phyloP scores from a whole-genome alignment of 2,329 filamentous ascomycete species.

The Penicillium sp. region DNA sequence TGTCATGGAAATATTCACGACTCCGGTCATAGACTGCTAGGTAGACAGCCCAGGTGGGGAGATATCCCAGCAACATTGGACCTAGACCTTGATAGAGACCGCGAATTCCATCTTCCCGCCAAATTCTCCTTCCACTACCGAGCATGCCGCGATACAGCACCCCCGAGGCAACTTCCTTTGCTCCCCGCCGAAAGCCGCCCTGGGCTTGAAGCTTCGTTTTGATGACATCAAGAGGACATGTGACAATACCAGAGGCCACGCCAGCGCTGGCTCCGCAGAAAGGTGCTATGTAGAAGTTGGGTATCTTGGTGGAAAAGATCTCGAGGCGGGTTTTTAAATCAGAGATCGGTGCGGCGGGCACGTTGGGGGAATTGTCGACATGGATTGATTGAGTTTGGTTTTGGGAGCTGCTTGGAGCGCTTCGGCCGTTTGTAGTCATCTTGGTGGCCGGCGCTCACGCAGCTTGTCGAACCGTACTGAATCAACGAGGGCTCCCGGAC shows the following conservation, averaged over 20 bases:
- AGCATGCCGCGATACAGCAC: conserved; percentile 78
- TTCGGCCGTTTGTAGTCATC: conserved; percentile 47
- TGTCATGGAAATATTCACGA: conserved; percentile 68
- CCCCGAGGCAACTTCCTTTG: conserved; percentile 42
- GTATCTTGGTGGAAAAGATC: conserved; percentile 47
- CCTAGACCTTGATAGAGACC: conserved; percentile 92
- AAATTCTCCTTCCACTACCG: conserved; percentile 82
- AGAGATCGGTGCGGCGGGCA: conserved; percentile 26
- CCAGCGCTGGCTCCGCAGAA: conserved; percentile 85
- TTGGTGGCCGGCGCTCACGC: conserved; percentile 36
- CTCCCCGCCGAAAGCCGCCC: conserved; percentile 66
- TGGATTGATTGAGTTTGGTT: conserved; percentile 25
- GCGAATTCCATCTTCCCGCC: conserved; percentile 79
- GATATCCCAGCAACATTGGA: conserved; percentile 90
- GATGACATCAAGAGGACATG: conserved; percentile 96
- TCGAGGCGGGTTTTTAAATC: conserved; percentile 37
- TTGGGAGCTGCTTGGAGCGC: conserved; percentile 31
- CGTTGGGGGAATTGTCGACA: conserved; percentile 21
- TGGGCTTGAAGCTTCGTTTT: conserved; percentile 98
- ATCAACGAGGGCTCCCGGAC: conserved; percentile 42
- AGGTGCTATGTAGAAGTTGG: conserved; percentile 66
- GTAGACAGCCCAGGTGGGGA: conserved; percentile 98
- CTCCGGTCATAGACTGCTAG: conserved; percentile 93
- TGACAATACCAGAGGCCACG: conserved; percentile 89
- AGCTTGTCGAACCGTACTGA: conserved; percentile 37